These are phyloP conservation scores for Xylaria intraflava DNA, from an alignment of 495 filamentous ascomycete genomes.

Conservation along the genomic window DNA sequence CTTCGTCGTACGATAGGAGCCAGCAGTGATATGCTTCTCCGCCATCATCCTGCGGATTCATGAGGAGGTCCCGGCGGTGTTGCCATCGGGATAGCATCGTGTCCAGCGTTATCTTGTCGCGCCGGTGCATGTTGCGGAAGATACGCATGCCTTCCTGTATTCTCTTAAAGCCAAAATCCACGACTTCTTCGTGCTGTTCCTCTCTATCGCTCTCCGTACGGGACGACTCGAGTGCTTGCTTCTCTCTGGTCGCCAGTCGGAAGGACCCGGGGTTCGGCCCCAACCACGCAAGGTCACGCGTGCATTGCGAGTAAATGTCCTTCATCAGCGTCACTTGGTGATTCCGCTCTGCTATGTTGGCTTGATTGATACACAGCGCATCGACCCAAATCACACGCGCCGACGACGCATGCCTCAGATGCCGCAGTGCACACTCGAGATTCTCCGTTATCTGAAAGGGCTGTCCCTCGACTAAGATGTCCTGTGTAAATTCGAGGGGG, in stretches of 20 bases:
- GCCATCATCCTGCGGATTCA: not conserved
- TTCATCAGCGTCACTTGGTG: slow-evolving; percentile 29
- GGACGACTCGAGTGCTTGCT: not conserved
- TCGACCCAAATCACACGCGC: slow-evolving; percentile 27
- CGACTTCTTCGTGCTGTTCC: not conserved
- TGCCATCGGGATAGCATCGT: not conserved
- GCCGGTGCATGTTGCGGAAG: not conserved
- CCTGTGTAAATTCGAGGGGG: not conserved
- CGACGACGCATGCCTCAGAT: slow-evolving; percentile 17
- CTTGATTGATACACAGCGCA: slow-evolving; percentile 33
- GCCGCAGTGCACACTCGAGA: slow-evolving; percentile 16
- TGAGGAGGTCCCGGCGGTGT: no score
- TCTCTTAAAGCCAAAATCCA: not conserved
- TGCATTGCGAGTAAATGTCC: slow-evolving; percentile 23
- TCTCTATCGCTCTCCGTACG: not conserved
- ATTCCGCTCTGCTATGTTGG: slow-evolving; percentile 22
- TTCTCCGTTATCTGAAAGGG: slow-evolving; percentile 18
- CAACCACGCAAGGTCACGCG: slow-evolving; percentile 24
- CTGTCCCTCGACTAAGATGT: not conserved
- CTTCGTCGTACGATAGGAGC: not conserved
- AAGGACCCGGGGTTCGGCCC: slow-evolving; percentile 6
- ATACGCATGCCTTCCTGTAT: not conserved
- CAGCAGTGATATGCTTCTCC: not conserved
- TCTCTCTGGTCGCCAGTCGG: not conserved
- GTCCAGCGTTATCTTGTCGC: not conserved